Evolutionary conservation across 805 yeast genomes (phyloP), one percentile per base, ranked within the genome.

Genomic region (Lachancea kluyveri): DNA sequence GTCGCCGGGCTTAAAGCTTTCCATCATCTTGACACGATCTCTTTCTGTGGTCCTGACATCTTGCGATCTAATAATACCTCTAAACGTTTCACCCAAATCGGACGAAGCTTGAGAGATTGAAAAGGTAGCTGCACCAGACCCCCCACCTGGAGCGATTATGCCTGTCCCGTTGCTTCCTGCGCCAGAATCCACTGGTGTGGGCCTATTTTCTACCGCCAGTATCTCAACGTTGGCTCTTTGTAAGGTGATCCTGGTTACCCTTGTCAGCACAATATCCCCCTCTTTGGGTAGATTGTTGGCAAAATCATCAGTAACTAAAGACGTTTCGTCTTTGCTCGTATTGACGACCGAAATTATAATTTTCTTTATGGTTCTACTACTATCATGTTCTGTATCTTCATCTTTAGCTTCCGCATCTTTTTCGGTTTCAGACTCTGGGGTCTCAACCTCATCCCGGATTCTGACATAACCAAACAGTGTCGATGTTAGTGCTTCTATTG

Each of bases 31-130:
- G 19, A 87, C 88, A 48, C 75, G 74, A 52, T 92, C 98, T 49
- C 95, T 68, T 44, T 92, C 96, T 0, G 96, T 85, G 13, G 90
- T 79, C 39, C 96, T 68, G 2, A 92, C 77, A 57, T 92, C 98
- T 57, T 86, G 94, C 2, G 82, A 67, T 48, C 97, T 65, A 28
- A 88, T 79, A 6, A 86, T 67, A 0, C 94, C 97, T 47, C 81
- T 85, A 62, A 83, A 88, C 14, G 82, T 82, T 50, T 88, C 96
- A 3, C 95, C 96, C 20, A 82, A 59, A 46, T 85, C 95, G 16
- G 72, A 63, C 2, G 83, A 68, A n/a, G 64, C 64, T 29, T 65
- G 63, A 12, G 68, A 62, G 10, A 58, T 54, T 3, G 68, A 61
- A 28, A 64, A 59, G 4, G 65, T 61, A 3, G 62, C 44, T 0